phyloP scores from a whole-genome alignment of 164 flowering plant genomes.

The Akebia trifoliata region DNA sequence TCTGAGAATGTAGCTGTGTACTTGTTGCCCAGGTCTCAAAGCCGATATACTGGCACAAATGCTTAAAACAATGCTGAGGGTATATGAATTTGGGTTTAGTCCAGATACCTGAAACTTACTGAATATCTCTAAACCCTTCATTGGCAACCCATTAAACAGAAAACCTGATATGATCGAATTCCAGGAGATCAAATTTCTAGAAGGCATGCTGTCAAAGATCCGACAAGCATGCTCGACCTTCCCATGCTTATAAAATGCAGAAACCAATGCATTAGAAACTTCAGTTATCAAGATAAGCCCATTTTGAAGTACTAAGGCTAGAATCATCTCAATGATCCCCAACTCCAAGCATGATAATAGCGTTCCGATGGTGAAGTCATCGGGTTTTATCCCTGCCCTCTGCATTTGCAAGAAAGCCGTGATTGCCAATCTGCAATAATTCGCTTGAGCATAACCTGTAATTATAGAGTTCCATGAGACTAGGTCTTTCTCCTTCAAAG shows the following conservation, averaged over 20 bases:
- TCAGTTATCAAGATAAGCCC: slow-evolving; percentile 41
- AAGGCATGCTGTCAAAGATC: slow-evolving; percentile 36
- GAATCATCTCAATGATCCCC: slow-evolving; percentile 41
- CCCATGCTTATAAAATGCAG: slow-evolving; percentile 47
- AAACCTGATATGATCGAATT: slow-evolving; percentile 62
- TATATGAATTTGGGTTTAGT: slow-evolving; percentile 39
- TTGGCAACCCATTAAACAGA: slow-evolving; percentile 39
- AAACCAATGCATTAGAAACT: slow-evolving; percentile 61
- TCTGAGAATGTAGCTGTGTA: slow-evolving; percentile 53
- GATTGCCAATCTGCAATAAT: slow-evolving; percentile 30
- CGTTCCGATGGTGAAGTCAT: slow-evolving; percentile 70
- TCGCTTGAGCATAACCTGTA: slow-evolving; percentile 40
- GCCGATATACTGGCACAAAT: slow-evolving; percentile 48
- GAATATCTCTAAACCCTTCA: slow-evolving; percentile 41
- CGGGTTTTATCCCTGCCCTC: slow-evolving; percentile 41
- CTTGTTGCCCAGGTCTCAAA: slow-evolving; percentile 48
- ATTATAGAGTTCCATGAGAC: slow-evolving; percentile 44
- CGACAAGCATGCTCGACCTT: slow-evolving; percentile 33
- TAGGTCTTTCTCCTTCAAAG: slow-evolving; percentile 18
- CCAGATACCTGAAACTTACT: slow-evolving; percentile 29
- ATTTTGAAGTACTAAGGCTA: slow-evolving; percentile 35
- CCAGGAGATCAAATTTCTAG: slow-evolving; percentile 66
- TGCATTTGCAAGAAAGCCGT: slow-evolving; percentile 47
- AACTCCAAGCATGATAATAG: slow-evolving; percentile 42
- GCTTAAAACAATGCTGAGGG: slow-evolving; percentile 47